Evolutionary conservation across 345 rosid genomes (phyloP).

Genomic region (Eucalyptus leucophloia): DNA sequence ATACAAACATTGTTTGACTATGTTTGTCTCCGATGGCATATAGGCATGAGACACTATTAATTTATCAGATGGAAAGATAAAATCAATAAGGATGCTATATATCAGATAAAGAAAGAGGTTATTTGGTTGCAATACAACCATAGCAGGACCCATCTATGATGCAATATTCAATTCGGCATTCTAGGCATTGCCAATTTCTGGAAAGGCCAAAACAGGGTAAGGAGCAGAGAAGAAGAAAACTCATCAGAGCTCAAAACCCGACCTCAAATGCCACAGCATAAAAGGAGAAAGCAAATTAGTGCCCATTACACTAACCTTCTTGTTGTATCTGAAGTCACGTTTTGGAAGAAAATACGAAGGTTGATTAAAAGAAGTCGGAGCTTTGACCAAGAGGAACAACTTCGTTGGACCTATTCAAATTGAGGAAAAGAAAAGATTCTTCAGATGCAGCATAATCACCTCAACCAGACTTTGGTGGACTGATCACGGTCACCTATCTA

Average conservation of each 20-base stretch:
- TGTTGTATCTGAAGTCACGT: conserved; percentile 80
- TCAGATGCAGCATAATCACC: not conserved
- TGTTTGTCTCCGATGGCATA: not conserved
- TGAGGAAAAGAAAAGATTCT: not conserved
- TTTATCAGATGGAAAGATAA: not conserved
- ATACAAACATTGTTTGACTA: not conserved
- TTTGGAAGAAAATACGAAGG: conserved; percentile 89
- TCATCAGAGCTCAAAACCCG: not conserved
- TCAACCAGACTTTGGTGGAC: not conserved
- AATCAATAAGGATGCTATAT: not conserved
- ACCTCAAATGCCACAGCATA: not conserved
- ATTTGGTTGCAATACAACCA: not conserved
- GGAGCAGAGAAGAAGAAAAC: not conserved
- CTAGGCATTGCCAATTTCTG: not conserved
- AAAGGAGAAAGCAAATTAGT: not conserved
- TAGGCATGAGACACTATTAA: not conserved
- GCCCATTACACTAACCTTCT: conserved; percentile 36
- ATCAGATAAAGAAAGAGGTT: not conserved
- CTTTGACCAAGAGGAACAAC: conserved; percentile 74
- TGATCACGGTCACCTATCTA: conserved; percentile 4
- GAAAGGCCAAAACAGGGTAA: not conserved
- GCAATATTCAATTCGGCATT: not conserved
- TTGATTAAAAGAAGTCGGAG: conserved; percentile 56
- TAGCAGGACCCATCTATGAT: not conserved
- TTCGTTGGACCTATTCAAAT: conserved; percentile 46